These are phyloP conservation scores for Suillus bovinus DNA, from an alignment of 768 basidiomycete species.

Conservation along the genomic window DNA sequence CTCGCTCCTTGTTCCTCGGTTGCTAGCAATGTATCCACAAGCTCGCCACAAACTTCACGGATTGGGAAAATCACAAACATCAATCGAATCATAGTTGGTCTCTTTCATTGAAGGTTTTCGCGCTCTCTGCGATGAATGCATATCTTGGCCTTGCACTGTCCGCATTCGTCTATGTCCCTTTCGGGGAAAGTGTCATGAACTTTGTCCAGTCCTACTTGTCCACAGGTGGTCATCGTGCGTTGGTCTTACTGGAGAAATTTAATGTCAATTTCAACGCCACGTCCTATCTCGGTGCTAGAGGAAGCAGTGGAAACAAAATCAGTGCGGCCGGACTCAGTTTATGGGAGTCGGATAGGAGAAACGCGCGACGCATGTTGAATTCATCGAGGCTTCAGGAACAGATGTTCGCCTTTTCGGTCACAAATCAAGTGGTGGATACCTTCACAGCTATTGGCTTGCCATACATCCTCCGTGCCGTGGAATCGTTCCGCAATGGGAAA, in stretches of 20 bases:
- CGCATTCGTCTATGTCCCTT: constrained; percentile 96
- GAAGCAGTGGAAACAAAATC: constrained; percentile 13
- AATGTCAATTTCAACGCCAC: constrained; percentile 29
- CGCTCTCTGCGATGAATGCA: constrained; percentile 84
- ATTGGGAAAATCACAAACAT: constrained; percentile 92
- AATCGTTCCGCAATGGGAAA: constrained; percentile 49
- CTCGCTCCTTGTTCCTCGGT: constrained; percentile 73
- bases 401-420: constrained; percentile 92
- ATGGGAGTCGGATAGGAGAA: constrained; percentile 55
- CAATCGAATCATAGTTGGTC: constrained; percentile 75
- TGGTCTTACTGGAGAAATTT: constrained; percentile 22
- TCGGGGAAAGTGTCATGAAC: constrained; percentile 82
- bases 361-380: constrained; percentile 59
- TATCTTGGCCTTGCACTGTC: constrained; percentile 90
- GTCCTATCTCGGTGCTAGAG: constrained; percentile 29
- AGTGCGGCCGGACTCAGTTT: constrained; percentile 20
- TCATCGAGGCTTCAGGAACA: constrained; percentile 79
- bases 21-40: constrained; percentile 73
- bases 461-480: constrained; percentile 63
- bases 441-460: constrained; percentile 83
- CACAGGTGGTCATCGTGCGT: constrained; percentile 19
- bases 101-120: constrained; percentile 89
- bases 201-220: constrained; percentile 38
- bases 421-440: constrained; percentile 80
- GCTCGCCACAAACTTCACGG: constrained; percentile 67